A percentile compares a stretch with the other conserved stretches of the same genome.
These are phyloP conservation scores for Silene latifolia DNA, from an alignment of 148 eudicot genomes.

Conservation along the genomic window DNA sequence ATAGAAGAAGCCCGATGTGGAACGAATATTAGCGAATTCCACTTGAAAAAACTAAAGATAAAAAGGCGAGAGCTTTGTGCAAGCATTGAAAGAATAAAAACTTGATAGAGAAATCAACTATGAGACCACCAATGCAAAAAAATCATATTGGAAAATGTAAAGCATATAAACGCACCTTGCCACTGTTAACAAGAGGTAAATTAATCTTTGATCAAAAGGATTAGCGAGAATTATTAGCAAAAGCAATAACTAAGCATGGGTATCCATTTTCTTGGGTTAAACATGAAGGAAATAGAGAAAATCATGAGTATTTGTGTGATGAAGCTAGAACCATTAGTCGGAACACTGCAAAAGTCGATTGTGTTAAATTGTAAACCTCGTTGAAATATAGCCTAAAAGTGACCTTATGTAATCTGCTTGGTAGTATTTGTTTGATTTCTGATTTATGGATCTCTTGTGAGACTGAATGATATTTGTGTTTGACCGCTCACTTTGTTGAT, in stretches of 20 bases:
- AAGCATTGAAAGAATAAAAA: background rate
- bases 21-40: background rate
- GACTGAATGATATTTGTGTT: too few species aligned
- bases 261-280: conserved; percentile 13
- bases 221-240: conserved; percentile 5
- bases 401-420: too few species aligned
- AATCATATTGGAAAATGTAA: background rate
- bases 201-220: background rate
- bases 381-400: background rate
- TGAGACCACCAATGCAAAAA: background rate
- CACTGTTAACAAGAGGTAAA: background rate
- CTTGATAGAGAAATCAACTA: background rate
- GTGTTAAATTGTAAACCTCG: background rate
- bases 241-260: background rate
- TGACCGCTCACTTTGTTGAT: too few species aligned
- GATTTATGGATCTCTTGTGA: too few species aligned
- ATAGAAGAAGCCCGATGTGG: background rate
- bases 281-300: conserved; percentile 6
- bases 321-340: background rate
- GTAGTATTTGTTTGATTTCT: too few species aligned
- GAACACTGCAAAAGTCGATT: background rate
- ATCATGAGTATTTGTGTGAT: background rate
- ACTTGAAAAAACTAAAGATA: background rate
- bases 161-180: background rate
- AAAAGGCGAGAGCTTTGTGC: too few species aligned